Evolutionary conservation across 1,139 yeast species (phyloP), one percentile per base, ranked within the genome.

Genomic region (Lizanozyma gosingica): DNA sequence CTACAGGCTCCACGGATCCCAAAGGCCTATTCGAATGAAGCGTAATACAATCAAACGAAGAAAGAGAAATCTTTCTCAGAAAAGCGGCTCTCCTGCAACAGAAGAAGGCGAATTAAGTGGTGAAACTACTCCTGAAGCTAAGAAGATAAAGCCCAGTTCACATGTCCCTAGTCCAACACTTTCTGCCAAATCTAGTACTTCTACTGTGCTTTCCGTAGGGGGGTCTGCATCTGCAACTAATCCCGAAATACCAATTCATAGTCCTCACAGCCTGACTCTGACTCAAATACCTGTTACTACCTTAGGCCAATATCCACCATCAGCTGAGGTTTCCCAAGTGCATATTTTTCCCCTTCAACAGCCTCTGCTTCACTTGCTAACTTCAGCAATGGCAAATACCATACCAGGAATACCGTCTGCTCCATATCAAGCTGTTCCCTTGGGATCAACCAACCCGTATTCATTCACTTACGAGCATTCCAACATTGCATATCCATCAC

Each of bases 1-100:
- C 58, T 82, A 76, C 57, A 67, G 83, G 44, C 71, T 86, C 37
- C 95, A 85, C 54, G 92, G 92, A 1, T 68, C 72, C 35, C 90
- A 83, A 52, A 69, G 95, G 38, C 95, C 95, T 2, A 79, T 80
- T 15, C 76, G 76, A 44, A 74, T 84, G 84, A 83, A 83, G 49
- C 72, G 83, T 50, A 69, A 73, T 43, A 80, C 84, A 37, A 83
- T 86, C 47, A 83, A 83, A 55, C 72, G 95, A 49, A 70, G 95
- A 42, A 80, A 78, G 51, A 69, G 94, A 49, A 62, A 64, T 41
- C 47, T 41, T 17, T 29, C 41, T 18, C 35, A 37, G 15, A 39
- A 41, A 14, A 14, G 9, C 29, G 29, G 6, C 6, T 22, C 29
- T 6, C 29, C 18, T 14, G 32, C 37, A 39, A 27, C 47, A 35